Evolutionary conservation across 1,139 yeast species (phyloP).

Genomic region (Sugiyamaella paludigena): DNA sequence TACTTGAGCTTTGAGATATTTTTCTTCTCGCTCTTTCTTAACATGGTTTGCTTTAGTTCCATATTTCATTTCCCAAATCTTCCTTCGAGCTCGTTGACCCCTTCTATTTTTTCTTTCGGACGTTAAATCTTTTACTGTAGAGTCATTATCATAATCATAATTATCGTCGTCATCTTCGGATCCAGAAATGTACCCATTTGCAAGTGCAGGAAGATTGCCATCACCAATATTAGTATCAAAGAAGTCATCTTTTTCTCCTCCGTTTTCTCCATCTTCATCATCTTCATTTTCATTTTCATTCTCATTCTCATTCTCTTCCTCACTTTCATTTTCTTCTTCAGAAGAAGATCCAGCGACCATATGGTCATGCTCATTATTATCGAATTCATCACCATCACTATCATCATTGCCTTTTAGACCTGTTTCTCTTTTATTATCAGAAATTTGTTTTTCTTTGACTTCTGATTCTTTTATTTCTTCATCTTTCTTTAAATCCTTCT

Average conservation of each 20-base stretch:
- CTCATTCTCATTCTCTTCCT: conserved; percentile 26
- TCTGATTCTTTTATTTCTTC: conserved; percentile 34
- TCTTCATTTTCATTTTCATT: conserved; percentile 26
- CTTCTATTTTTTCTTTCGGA: conserved; percentile 75
- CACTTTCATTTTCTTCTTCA: conserved; percentile 26
- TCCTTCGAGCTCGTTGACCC: conserved; percentile 96
- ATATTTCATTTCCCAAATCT: conserved; percentile 90
- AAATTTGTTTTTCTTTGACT: conserved; percentile 21
- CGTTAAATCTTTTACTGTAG: conserved; percentile 55
- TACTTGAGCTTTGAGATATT: conserved; percentile 49
- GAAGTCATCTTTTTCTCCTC: conserved; percentile 20
- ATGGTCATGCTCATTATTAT: conserved; percentile 22
- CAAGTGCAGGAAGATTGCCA: conserved; percentile 62
- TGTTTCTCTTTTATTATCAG: background rate
- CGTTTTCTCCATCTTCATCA: conserved; percentile 26
- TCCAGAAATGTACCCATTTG: conserved; percentile 79
- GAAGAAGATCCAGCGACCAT: conserved; percentile 26
- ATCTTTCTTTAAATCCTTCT: conserved; percentile 28
- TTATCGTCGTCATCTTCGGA: conserved; percentile 60
- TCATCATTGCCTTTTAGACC: conserved; percentile 18
- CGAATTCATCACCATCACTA: conserved; percentile 23
- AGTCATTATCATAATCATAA: conserved; percentile 54
- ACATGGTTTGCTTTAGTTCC: conserved; percentile 86
- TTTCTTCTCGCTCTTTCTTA: conserved; percentile 55
- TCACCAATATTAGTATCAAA: conserved; percentile 44